A percentile compares a stretch with the other conserved stretches of the same genome.
Evolutionary conservation across 805 yeast genomes (phyloP).

Genomic region (Hanseniaspora vineae): DNA sequence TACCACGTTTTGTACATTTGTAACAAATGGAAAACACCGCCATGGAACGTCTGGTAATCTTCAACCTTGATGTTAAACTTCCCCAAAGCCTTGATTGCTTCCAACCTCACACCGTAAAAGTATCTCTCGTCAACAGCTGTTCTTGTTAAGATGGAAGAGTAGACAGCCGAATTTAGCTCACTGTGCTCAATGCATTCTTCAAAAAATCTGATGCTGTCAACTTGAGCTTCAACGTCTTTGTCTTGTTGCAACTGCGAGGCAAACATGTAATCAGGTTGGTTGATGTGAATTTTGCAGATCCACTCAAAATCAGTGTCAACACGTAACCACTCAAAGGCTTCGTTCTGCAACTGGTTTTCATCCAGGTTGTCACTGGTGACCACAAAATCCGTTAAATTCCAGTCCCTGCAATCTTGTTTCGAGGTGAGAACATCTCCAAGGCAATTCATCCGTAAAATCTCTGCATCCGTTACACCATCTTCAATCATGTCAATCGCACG

Average conservation of each 20-base stretch:
- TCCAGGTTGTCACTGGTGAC: constrained; percentile 27
- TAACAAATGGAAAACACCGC: constrained; percentile 60
- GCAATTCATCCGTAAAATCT: constrained; percentile 34
- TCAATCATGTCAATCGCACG: constrained; percentile 9
- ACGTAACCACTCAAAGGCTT: constrained; percentile 95
- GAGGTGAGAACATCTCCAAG: constrained; percentile 68
- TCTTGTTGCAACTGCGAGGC: constrained; percentile 90
- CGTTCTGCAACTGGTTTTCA: constrained; percentile 32
- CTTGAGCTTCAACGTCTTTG: constrained; percentile 91
- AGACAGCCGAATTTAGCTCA: constrained; percentile 44
- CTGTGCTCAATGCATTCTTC: constrained; percentile 30
- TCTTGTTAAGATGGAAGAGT: constrained; percentile 65
- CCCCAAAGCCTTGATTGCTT: constrained; percentile 74
- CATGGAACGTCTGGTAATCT: constrained; percentile 12
- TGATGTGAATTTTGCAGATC: constrained; percentile 71
- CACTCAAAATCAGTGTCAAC: constrained; percentile 98
- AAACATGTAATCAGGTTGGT: constrained; percentile 91
- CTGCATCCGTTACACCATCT: constrained; percentile 18
- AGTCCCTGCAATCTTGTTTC: constrained; percentile 45
- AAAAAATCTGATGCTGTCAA: constrained; percentile 68
- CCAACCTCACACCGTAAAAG: constrained; percentile 77
- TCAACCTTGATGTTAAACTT: constrained; percentile 36
- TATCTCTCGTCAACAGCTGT: constrained; percentile 77
- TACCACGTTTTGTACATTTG: constrained; percentile 55
- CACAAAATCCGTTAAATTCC: constrained; percentile 65